Evolutionary conservation across 1,284 basidiomycete species (phyloP).

Genomic region (Ustilago shanxiensis): DNA sequence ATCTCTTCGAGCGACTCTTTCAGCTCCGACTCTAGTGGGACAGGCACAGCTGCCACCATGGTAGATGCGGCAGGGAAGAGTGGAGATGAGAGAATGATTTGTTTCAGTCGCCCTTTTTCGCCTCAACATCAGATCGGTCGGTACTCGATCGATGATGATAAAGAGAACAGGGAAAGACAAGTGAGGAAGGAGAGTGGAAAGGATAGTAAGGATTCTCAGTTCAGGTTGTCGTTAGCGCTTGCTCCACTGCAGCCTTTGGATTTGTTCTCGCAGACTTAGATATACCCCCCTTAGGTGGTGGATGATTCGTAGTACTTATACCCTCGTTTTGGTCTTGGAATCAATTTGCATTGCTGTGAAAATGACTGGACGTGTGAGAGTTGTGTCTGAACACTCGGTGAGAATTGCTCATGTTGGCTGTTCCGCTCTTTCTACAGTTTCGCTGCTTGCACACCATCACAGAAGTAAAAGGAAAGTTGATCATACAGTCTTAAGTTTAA

Average conservation of each 20-base stretch:
- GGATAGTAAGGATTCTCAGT: not conserved
- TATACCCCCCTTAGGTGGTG: not conserved
- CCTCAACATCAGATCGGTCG: not conserved
- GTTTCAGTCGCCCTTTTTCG: conserved; percentile 18
- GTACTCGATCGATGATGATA: conserved; percentile 9
- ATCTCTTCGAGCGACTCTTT: conserved; percentile 22
- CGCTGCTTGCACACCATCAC: not conserved
- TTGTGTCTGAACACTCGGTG: too few species aligned
- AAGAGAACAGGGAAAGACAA: not conserved
- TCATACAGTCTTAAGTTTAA: not conserved
- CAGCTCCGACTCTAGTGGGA: conserved; percentile 1
- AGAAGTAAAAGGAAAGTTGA: not conserved
- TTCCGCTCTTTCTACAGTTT: too few species aligned
- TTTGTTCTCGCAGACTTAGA: conserved; percentile 7
- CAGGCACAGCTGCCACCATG: conserved; percentile 1
- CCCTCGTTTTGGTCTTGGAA: conserved; percentile 1
- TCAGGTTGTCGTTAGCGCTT: conserved; percentile 17
- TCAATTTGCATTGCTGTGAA: not conserved
- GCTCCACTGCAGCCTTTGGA: conserved; percentile 24
- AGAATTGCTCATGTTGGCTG: too few species aligned
- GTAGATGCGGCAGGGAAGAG: not conserved
- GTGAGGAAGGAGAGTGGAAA: not conserved
- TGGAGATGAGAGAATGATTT: not conserved
- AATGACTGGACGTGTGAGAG: not conserved
- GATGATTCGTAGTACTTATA: conserved; percentile 1